Percentiles rank a stretch among this genome's conserved stretches.
phyloP scores from a whole-genome alignment of 2,329 filamentous ascomycete genomes.

The Mollisiaceae sp. region DNA sequence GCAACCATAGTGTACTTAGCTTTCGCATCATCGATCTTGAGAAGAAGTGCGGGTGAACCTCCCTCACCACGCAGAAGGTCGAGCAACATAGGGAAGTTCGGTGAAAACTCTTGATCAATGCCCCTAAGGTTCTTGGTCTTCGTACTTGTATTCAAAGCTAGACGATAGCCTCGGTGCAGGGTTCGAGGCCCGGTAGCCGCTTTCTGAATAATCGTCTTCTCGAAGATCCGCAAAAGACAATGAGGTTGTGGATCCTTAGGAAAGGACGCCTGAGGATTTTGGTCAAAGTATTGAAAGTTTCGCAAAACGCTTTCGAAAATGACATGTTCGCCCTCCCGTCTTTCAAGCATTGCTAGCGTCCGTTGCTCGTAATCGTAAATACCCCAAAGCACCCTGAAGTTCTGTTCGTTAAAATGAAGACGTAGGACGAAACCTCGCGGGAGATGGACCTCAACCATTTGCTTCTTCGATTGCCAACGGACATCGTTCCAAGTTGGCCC shows the following conservation, averaged over 20 bases:
- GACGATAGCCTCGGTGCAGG: slow-evolving; percentile 78
- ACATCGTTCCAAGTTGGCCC: slow-evolving; percentile 84
- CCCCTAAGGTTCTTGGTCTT: slow-evolving; percentile 78
- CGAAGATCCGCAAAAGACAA: slow-evolving; percentile 78
- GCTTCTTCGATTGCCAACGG: slow-evolving; percentile 73
- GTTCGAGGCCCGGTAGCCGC: slow-evolving; percentile 75
- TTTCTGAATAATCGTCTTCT: slow-evolving; percentile 68
- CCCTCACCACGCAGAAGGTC: slow-evolving; percentile 76
- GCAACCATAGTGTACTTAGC: slow-evolving; percentile 70
- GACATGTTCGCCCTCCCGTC: slow-evolving; percentile 70
- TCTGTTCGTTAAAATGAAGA: slow-evolving; percentile 73
- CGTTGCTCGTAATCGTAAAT: slow-evolving; percentile 86
- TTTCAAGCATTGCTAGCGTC: slow-evolving; percentile 72
- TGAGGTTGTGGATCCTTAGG: slow-evolving; percentile 73
- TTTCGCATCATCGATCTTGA: slow-evolving; percentile 60
- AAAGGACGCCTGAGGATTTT: slow-evolving; percentile 72
- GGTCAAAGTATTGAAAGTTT: slow-evolving; percentile 82
- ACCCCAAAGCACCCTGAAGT: slow-evolving; percentile 79
- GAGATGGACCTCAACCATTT: slow-evolving; percentile 70
- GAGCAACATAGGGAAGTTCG: slow-evolving; percentile 74
- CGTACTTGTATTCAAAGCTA: slow-evolving; percentile 78
- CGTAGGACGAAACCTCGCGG: slow-evolving; percentile 77
- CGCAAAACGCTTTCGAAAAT: slow-evolving; percentile 73
- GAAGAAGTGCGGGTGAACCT: slow-evolving; percentile 65
- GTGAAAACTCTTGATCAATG: slow-evolving; percentile 71